phyloP scores from a whole-genome alignment of 176 grass and related monocot genomes.

The Triticum turgidum region DNA sequence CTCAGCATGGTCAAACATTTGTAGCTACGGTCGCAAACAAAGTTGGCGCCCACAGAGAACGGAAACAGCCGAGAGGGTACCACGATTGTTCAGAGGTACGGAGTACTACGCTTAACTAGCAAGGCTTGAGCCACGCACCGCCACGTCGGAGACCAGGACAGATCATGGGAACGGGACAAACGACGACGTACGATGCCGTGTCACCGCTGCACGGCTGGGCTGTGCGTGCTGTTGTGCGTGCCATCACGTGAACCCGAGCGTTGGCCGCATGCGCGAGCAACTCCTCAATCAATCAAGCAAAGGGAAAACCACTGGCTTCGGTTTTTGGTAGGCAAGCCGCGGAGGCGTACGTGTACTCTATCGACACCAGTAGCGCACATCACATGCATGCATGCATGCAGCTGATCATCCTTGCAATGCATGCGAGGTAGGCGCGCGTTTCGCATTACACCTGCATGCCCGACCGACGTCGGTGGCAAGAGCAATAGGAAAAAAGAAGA shows the following conservation, averaged over 20 bases:
- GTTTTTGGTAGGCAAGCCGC: background rate
- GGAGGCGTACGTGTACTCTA: background rate
- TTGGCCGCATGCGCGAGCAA: background rate
- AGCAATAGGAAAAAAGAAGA: too few relatives aligned
- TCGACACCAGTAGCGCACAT: background rate
- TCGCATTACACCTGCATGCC: too few relatives aligned
- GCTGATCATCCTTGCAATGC: too few relatives aligned
- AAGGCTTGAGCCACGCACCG: background rate
- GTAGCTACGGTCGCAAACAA: slow-evolving; percentile 13
- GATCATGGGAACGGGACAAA: background rate
- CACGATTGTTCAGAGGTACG: too few relatives aligned
- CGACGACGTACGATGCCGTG: background rate
- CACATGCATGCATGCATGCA: background rate
- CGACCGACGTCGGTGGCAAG: too few relatives aligned
- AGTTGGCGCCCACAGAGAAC: background rate
- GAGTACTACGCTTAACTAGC: too few relatives aligned
- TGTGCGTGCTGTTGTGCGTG: background rate
- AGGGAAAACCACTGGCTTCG: background rate
- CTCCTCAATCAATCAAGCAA: background rate
- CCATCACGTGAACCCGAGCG: background rate
- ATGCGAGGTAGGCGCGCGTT: too few relatives aligned
- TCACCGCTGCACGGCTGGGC: background rate
- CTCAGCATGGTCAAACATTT: background rate
- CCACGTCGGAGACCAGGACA: background rate
- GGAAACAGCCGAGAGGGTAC: background rate